Evolutionary conservation across 345 rosid genomes (phyloP), one percentile per base, ranked within the genome.

Genomic region (Citrus hindsii): DNA sequence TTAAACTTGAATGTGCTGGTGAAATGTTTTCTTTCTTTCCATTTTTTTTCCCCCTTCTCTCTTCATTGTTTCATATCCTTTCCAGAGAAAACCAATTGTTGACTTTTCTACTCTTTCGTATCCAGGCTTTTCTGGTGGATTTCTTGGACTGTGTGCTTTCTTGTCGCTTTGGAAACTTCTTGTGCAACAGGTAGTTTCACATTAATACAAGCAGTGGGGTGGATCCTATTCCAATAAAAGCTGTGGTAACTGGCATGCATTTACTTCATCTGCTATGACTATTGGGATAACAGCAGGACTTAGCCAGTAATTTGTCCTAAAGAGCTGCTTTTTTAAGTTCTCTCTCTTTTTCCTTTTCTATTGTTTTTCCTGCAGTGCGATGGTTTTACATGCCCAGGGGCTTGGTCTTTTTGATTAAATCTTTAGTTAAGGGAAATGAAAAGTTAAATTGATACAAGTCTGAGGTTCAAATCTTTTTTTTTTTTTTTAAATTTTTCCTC

Each of bases 131-230:
- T 83, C 82, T 96, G 86, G 99, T 94, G 80, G 99, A 96, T 76
- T 88, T 96, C 82, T 81, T 89, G 91, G 99, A 96, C 83, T 85
- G 84, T 80, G 85, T 94, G 83, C 92, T 94, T 82, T 96, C 99
- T 61, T 85, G 92, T 81, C 98, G 98, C 75, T 96, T 96, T 76
- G 99, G 99, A 67, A 94, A 96, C 87, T 96, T 96, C 84, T 84
- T 96, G 77, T 92, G 97, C 87, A 94, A 96, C 76, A 94, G 97
- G 99, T 93, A 81, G 79, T 76, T 76, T 72, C 42, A 60, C 63
- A 46, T 37, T 65, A 62, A 53, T 18, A 46, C 21, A 4, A 25
- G 46, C 48, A 21, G 28, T 67, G 53, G 58, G 46, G n/a, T 38
- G 25, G 69, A 76, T 71, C 30, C 12, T 58, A 16, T 58, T 8